Conservation (phyloP, 164 flowering plant species). For the Stephania japonica region DNA sequence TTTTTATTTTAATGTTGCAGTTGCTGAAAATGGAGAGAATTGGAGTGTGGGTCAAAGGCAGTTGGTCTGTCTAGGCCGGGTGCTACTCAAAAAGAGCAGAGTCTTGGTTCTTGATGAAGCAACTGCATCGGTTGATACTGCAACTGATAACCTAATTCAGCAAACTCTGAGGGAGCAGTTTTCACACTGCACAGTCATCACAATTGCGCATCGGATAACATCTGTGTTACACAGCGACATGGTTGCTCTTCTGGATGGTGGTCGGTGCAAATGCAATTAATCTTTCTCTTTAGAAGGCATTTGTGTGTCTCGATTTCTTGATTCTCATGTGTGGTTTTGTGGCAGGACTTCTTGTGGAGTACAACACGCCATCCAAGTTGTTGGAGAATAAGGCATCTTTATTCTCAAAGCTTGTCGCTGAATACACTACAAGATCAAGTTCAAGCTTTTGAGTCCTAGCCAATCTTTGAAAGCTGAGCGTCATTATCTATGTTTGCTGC, state of each 20-base stretch:
- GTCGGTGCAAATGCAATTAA: constrained; percentile 11
- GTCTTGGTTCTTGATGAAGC: constrained; percentile 60
- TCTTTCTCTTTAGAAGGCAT: no score
- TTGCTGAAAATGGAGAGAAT: constrained; percentile 45
- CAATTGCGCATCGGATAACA: constrained; percentile 44
- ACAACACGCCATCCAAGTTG: constrained; percentile 27
- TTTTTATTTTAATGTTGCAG: constrained; percentile 14
- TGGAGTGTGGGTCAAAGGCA: constrained; percentile 67
- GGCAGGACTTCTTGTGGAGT: constrained; percentile 29
- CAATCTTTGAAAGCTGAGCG: background rate
- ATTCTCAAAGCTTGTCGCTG: constrained; percentile 31
- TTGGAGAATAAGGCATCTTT: constrained; percentile 22
- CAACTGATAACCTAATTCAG: constrained; percentile 44
- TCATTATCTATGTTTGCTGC: background rate
- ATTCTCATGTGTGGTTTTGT: background rate
- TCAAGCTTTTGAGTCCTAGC: constrained; percentile 8
- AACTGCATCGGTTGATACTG: constrained; percentile 53
- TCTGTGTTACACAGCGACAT: constrained; percentile 41
- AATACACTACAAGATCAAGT: constrained; percentile 24
- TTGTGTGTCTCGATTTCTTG: background rate
- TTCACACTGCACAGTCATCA: constrained; percentile 32
- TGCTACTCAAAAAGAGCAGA: constrained; percentile 38
- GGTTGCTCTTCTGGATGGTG: constrained; percentile 28
- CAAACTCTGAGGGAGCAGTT: constrained; percentile 32
- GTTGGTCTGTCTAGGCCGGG: constrained; percentile 45